Percentiles rank a stretch among this genome's conserved stretches.
Conservation (phyloP, 163 green algal genomes). For the Chlamydomonas reinhardtii region DNA sequence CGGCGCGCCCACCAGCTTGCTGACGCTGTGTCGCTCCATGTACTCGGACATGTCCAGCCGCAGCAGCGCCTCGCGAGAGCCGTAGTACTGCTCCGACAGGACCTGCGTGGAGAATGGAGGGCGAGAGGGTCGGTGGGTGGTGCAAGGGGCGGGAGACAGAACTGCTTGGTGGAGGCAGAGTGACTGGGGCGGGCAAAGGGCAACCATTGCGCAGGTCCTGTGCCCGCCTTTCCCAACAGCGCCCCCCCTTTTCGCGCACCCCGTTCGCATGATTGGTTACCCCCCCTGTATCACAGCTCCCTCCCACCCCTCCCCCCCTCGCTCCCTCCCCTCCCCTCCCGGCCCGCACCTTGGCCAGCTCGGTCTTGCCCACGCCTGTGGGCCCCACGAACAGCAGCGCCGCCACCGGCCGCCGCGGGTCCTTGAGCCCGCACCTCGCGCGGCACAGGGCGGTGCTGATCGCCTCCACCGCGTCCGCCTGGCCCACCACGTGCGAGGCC, state of each 20-base stretch:
- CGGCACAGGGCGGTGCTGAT: conserved; percentile 82
- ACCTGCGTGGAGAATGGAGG: not conserved
- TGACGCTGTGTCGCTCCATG: conserved; percentile 93
- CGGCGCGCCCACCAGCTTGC: conserved; percentile 94
- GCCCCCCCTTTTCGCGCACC: no score
- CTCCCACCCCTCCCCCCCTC: no score
- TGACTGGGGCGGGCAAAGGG: no score
- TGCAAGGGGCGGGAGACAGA: no score
- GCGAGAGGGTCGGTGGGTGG: no score
- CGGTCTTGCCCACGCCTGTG: conserved; percentile 97
- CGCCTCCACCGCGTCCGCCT: conserved; percentile 88
- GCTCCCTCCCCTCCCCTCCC: no score
- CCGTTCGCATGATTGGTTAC: no score
- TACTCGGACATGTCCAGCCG: conserved; percentile 98
- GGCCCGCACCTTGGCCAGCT: conserved; percentile 89
- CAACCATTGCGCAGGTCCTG: no score
- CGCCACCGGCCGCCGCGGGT: conserved; percentile 88
- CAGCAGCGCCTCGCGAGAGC: conserved; percentile 84
- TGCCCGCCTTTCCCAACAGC: no score
- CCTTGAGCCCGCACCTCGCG: conserved; percentile 83
- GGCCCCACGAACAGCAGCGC: conserved; percentile 93
- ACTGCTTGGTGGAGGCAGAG: no score
- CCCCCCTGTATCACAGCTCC: no score
- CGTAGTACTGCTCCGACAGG: conserved; percentile 87
- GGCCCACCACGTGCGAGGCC: conserved; percentile 82